Evolutionary conservation across 768 basidiomycete genomes (phyloP), one percentile per base, ranked within the genome.

Genomic region (Vararia minispora): DNA sequence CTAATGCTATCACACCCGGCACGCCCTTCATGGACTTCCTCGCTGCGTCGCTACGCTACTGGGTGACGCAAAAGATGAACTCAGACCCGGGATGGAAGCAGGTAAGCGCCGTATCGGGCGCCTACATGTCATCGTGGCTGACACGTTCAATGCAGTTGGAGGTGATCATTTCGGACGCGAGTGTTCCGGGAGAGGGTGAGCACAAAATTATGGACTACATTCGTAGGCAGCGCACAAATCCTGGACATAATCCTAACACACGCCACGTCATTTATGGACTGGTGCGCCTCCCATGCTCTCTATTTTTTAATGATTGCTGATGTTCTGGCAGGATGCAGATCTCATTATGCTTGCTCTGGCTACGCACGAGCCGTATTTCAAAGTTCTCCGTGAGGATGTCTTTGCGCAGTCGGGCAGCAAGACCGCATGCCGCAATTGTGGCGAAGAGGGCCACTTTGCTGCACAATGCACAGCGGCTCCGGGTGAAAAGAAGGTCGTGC

Each of bases 141-240:
- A 10, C 10, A 5, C 8, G 35, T 6, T 22, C 3, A 37, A 18
- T 21, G 2, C 48, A 92, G 91, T 71, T 99, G 28, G 78, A 98
- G 69, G 84, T 99, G 36, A 79, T 98, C 47, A 88, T 99, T 39
- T 99, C 95, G 5, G 95, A 99, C 49, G 88, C 95, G 2, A 79
- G 84, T 39, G 95, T 98, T 10, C 94, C 95, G 1, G 95, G 95
- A 49, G 95, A 99, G 61, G 95, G 95, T 56, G 95, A 99, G 57
- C 95, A 99, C 60, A 99, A 99, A 66, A 97, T 99, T 46, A 97
- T 99, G 91, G 95, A 98, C 57, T 98, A 74, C 57, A 94, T 99
- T 47, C 71, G 95, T 39, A 71, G 92, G 24, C 92, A 95, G 52
- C 73, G 95, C 36, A 68, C 72, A 35, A 86, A 92, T 53, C 72